These are phyloP conservation scores for Sarcomyxa edulis DNA, from an alignment of 768 basidiomycete genomes.

Conservation along the genomic window DNA sequence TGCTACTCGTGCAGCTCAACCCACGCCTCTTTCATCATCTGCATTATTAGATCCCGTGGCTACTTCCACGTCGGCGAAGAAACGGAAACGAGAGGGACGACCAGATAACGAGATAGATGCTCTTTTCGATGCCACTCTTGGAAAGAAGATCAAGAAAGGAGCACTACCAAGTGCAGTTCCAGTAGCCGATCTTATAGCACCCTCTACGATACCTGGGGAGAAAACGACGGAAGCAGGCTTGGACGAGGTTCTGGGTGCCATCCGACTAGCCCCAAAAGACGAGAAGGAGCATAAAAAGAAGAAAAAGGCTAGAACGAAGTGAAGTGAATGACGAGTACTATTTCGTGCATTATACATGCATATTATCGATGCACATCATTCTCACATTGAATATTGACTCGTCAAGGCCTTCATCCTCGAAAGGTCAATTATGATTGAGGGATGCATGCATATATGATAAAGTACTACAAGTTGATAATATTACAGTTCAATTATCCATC, in stretches of 20 bases:
- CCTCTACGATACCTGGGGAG: neutral
- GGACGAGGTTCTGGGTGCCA: slow-evolving; percentile 51
- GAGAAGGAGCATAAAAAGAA: slow-evolving; percentile 32
- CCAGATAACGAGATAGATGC: slow-evolving; percentile 70
- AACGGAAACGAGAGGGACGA: slow-evolving; percentile 41
- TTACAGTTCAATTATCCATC: no score
- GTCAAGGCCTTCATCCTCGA: no score
- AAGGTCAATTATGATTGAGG: no score
- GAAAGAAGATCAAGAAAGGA: slow-evolving; percentile 54
- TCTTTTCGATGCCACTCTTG: slow-evolving; percentile 55
- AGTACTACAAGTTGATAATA: no score
- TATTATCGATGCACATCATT: no score
- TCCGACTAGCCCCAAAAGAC: slow-evolving; percentile 48
- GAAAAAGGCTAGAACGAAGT: no score
- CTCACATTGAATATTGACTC: no score
- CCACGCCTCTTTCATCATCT: neutral
- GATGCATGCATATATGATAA: no score
- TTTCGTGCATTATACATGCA: no score
- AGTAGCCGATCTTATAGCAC: neutral
- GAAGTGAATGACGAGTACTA: no score
- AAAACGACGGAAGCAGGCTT: slow-evolving; percentile 30
- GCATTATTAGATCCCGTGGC: neutral
- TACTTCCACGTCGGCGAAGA: slow-evolving; percentile 16
- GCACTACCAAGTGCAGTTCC: slow-evolving; percentile 27
- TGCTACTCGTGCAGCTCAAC: slow-evolving; percentile 8